Conservation (phyloP, 495 filamentous ascomycete genomes). For the Penicillium dipodomyicola region DNA sequence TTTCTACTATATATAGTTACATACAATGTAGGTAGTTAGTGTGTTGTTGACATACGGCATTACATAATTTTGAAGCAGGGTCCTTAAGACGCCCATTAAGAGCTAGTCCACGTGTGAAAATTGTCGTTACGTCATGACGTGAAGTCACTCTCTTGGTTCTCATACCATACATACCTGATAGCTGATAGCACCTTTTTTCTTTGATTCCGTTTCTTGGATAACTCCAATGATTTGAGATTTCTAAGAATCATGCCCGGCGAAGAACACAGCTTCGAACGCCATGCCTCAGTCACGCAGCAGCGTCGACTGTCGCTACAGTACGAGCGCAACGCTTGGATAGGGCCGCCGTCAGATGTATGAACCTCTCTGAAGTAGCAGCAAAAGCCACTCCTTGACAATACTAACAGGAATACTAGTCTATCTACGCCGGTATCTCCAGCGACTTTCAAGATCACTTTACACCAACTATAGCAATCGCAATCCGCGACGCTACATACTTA, state of each 20-base stretch:
- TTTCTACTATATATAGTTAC: neutral
- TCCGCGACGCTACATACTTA: conserved; percentile 76
- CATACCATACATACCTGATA: neutral
- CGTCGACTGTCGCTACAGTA: conserved; percentile 31
- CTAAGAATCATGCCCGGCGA: conserved; percentile 13
- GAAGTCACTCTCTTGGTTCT: neutral
- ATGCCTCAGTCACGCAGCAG: conserved; percentile 32
- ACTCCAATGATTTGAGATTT: neutral
- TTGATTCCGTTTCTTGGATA: neutral
- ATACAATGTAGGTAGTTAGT: neutral
- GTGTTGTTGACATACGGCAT: neutral
- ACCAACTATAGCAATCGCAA: conserved; percentile 61
- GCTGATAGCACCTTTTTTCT: no score
- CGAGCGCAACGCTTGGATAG: conserved; percentile 25
- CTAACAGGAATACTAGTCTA: conserved; percentile 43
- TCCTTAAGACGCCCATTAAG: neutral
- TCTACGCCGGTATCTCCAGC: conserved; percentile 63
- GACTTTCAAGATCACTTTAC: conserved; percentile 48
- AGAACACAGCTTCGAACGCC: conserved; percentile 29
- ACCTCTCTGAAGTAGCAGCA: neutral
- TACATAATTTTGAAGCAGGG: neutral
- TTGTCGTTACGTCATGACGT: conserved; percentile 15
- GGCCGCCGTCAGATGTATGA: conserved; percentile 24
- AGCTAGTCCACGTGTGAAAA: neutral
- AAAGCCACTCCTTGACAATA: neutral